Percentiles rank a stretch among this genome's conserved stretches.
These are phyloP conservation scores for Albifimbria verrucaria DNA, from an alignment of 2,329 filamentous ascomycete species.

Conservation along the genomic window DNA sequence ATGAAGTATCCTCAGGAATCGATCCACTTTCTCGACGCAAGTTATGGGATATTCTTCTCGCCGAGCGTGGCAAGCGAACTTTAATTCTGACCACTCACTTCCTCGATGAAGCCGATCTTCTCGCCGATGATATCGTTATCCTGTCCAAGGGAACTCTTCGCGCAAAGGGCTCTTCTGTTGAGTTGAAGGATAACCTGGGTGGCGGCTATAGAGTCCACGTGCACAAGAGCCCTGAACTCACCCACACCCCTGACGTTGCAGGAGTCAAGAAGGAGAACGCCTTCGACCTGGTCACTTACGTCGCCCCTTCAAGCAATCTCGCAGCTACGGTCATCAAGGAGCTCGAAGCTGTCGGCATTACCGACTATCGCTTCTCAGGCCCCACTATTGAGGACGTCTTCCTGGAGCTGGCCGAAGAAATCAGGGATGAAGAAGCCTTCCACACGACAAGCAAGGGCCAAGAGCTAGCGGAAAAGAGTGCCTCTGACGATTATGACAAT, in stretches of 20 bases:
- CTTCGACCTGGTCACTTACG: constrained; percentile 68
- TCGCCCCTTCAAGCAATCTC: constrained; percentile 61
- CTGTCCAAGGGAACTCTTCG: constrained; percentile 65
- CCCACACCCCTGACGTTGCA: constrained; percentile 48
- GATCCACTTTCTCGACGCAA: constrained; percentile 62
- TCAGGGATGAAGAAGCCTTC: constrained; percentile 18
- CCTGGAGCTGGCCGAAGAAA: constrained; percentile 57
- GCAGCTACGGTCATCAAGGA: constrained; percentile 66
- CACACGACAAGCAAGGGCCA: constrained; percentile 62
- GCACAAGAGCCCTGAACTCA: constrained; percentile 14
- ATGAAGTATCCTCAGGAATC: constrained; percentile 71
- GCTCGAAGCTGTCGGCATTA: constrained; percentile 62
- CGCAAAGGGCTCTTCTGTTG: constrained; percentile 65
- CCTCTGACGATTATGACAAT: constrained; percentile 19
- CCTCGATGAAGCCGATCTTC: constrained; percentile 70
- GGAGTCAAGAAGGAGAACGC: constrained; percentile 51
- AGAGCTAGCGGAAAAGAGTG: constrained; percentile 15
- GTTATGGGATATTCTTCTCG: constrained; percentile 58
- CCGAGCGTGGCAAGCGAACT: constrained; percentile 62
- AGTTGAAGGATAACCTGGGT: constrained; percentile 63
- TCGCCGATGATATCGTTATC: constrained; percentile 69
- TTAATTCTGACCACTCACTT: constrained; percentile 74
- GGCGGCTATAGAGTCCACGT: constrained; percentile 31
- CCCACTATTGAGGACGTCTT: constrained; percentile 74
- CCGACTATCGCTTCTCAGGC: constrained; percentile 64